Evolutionary conservation across 1,284 basidiomycete genomes (phyloP), one percentile per base, ranked within the genome.

Genomic region (Cystobasidium sp.): DNA sequence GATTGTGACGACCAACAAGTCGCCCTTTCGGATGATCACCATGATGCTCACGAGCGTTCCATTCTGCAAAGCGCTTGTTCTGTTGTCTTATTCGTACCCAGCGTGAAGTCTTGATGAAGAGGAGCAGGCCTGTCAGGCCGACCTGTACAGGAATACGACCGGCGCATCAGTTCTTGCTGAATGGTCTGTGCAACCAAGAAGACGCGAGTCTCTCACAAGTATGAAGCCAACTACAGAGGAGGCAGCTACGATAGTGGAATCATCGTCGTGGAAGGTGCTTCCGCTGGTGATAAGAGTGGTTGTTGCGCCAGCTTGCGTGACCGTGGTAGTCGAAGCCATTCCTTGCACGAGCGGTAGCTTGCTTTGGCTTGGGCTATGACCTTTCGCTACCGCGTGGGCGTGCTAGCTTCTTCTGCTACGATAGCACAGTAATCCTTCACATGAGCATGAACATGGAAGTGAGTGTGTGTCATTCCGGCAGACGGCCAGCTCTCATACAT

Each of bases 91-190:
- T 59, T 2, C 53, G 49, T 0, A 73, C 46, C 24, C 56, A 55
- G 44, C 70, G 62, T 6, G 70, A 73, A 44, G 66, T 73, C 70
- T 73, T 73, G 37, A 73, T 62, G 52, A 73, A 73, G 12, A 73
- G 47, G 7, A 73, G 62, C 12, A 64, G 44, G 41, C 70, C 63
- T 18, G 70, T 73, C 51, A 73, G 41, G 14, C 62, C 70, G 52
- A 73, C 51, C 70, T 66, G 49, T 63, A n/a, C 31, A 47, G n/a
- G 39, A 37, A 5, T 5, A 5, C 20, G 58, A 12, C 39, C 61
- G 14, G 12, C 44, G 47, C 4, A 44, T 58, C 56, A 58, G 37
- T 24, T 18, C 7, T 12, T 5, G 56, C 9, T 16, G 53, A 55
- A 10, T 24, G 6, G 20, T 3, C 8, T 18, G 37, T 20, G 6